Evolutionary conservation across 306 rosid genomes (phyloP).

Genomic region (Cicer judaicum): DNA sequence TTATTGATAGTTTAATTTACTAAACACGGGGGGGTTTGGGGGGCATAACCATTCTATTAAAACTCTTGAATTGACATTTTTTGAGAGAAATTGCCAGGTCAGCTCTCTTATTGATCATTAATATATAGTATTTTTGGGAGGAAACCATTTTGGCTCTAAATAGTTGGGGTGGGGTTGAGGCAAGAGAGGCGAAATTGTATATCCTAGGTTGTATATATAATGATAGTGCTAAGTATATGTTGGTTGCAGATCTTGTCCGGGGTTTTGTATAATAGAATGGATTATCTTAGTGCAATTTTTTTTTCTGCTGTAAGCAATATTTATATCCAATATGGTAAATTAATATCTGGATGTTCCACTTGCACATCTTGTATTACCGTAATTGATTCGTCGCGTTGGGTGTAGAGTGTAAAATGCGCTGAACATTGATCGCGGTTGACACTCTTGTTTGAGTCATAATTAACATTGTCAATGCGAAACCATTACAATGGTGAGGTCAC

Average conservation of each 20-base stretch:
- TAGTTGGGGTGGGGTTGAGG: constrained; percentile 13
- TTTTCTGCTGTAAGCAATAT: constrained; percentile 26
- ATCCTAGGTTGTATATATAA: constrained; percentile 37
- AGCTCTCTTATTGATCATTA: constrained; percentile 6
- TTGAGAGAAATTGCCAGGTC: neutral
- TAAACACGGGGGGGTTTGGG: neutral
- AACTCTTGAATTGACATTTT: neutral
- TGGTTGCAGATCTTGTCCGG: neutral
- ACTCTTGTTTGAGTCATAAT: neutral
- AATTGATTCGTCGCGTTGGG: neutral
- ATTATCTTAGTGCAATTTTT: neutral
- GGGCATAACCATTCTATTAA: neutral
- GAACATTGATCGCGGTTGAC: neutral
- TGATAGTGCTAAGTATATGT: constrained; percentile 11
- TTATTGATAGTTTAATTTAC: neutral
- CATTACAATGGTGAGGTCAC: neutral
- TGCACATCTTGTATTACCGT: neutral
- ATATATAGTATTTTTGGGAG: neutral
- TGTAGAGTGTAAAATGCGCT: neutral
- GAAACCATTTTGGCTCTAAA: constrained; percentile 18
- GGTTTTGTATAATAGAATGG: constrained; percentile 32
- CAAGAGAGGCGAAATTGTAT: constrained; percentile 26
- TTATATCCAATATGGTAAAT: constrained; percentile 5
- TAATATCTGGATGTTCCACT: constrained; percentile 8
- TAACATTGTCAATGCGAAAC: neutral